Conservation (phyloP, 139 green algal species). For the Chara braunii region DNA sequence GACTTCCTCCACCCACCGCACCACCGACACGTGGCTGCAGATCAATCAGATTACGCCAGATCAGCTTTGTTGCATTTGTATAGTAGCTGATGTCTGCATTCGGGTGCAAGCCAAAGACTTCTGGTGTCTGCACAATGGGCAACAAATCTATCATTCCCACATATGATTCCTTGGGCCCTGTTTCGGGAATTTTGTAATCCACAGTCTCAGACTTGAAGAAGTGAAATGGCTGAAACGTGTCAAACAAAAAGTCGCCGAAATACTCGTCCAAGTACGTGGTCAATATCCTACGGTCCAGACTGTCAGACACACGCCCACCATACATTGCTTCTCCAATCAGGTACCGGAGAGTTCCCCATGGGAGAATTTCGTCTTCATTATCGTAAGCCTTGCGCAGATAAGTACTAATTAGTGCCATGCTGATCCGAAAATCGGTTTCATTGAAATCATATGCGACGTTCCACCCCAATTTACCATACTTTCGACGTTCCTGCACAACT, state of each 20-base stretch:
- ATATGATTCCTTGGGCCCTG: constrained; percentile 49
- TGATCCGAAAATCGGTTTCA: constrained; percentile 86
- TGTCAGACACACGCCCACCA: constrained; percentile 74
- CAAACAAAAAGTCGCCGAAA: constrained; percentile 85
- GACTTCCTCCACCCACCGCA: constrained; percentile 42
- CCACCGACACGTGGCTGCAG: constrained; percentile 58
- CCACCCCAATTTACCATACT: constrained; percentile 87
- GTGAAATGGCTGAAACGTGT: constrained; percentile 74
- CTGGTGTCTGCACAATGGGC: constrained; percentile 65
- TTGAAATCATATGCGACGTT: constrained; percentile 92
- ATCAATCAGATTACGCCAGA: constrained; percentile 70
- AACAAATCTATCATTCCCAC: constrained; percentile 59
- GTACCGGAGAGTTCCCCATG: constrained; percentile 77
- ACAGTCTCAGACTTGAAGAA: constrained; percentile 46
- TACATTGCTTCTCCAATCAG: constrained; percentile 77
- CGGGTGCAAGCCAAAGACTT: constrained; percentile 75
- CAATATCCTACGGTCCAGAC: constrained; percentile 71
- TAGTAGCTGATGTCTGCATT: constrained; percentile 87
- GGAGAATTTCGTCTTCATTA: constrained; percentile 51
- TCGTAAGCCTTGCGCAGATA: constrained; percentile 45
- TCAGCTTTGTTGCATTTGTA: constrained; percentile 63
- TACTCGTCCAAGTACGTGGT: constrained; percentile 85
- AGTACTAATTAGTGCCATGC: constrained; percentile 66
- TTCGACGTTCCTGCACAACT: constrained; percentile 77
- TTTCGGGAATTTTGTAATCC: constrained; percentile 46